Conservation (phyloP, 176 grass and related monocot genomes). For the Saccharum officinarum region DNA sequence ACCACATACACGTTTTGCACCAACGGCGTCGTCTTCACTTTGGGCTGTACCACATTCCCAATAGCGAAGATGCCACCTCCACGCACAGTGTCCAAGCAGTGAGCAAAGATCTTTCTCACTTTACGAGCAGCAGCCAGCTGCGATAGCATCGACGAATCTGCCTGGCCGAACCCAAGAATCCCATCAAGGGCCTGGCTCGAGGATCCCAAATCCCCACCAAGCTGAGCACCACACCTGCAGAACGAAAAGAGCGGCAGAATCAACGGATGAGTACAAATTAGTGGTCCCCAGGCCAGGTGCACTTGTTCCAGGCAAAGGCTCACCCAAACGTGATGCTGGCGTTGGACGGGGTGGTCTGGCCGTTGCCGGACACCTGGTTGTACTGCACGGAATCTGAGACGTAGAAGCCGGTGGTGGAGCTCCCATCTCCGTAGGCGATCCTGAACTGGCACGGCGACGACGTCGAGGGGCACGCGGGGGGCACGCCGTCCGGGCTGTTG, state of each 20-base stretch:
- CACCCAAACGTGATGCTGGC: conserved; percentile 89
- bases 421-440: conserved; percentile 87
- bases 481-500: conserved; percentile 19
- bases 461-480: conserved; percentile 32
- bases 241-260: background rate
- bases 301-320: background rate
- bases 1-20: conserved; percentile 64
- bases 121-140: conserved; percentile 74
- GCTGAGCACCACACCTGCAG: conserved; percentile 77
- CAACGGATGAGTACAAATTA: background rate
- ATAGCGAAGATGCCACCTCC: conserved; percentile 96
- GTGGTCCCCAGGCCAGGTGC: background rate
- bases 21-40: conserved; percentile 84
- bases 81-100: conserved; percentile 82
- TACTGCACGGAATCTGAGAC: conserved; percentile 75
- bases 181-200: conserved; percentile 77
- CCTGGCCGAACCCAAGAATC: conserved; percentile 92
- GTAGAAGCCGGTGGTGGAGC: conserved; percentile 73
- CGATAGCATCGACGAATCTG: conserved; percentile 77
- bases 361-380: conserved; percentile 66
- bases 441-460: conserved; percentile 59
- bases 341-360: conserved; percentile 56
- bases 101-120: conserved; percentile 82
- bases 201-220: conserved; percentile 80
- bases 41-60: conserved; percentile 85